Conservation (phyloP, 176 grass and related monocot genomes). For the Saccharum spontaneum region DNA sequence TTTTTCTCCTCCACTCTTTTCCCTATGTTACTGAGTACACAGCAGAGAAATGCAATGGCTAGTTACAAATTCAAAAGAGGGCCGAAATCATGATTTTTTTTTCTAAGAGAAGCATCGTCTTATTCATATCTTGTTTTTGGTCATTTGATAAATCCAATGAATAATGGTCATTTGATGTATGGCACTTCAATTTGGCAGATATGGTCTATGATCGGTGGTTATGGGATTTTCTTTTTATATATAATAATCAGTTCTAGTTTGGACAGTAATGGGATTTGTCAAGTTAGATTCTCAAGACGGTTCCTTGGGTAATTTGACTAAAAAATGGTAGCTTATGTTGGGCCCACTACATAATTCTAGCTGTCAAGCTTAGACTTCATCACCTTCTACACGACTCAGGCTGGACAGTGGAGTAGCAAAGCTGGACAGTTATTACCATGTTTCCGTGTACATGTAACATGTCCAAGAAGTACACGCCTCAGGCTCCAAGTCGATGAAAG, state of each 20-base stretch:
- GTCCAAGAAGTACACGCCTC: not conserved
- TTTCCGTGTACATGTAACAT: conserved; percentile 1
- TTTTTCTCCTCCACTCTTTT: conserved; percentile 6
- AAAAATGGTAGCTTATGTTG: not conserved
- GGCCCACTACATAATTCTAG: not conserved
- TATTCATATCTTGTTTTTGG: no score
- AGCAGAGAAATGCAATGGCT: not conserved
- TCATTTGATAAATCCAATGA: not conserved
- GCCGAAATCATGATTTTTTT: not conserved
- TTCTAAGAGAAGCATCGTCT: no score
- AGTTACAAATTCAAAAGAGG: not conserved
- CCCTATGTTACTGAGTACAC: not conserved
- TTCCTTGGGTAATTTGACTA: not conserved
- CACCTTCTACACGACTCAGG: not conserved
- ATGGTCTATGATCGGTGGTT: not conserved
- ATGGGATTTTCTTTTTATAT: not conserved
- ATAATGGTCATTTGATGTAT: not conserved
- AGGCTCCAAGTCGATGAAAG: not conserved
- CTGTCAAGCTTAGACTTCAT: not conserved
- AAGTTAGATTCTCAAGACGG: not conserved
- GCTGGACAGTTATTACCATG: not conserved
- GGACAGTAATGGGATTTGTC: not conserved
- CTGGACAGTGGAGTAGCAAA: not conserved
- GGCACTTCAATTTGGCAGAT: not conserved
- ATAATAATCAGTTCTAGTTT: not conserved